Evolutionary conservation across 1,284 basidiomycete species (phyloP), one percentile per base, ranked within the genome.

Genomic region (Naganishia liquefaciens): DNA sequence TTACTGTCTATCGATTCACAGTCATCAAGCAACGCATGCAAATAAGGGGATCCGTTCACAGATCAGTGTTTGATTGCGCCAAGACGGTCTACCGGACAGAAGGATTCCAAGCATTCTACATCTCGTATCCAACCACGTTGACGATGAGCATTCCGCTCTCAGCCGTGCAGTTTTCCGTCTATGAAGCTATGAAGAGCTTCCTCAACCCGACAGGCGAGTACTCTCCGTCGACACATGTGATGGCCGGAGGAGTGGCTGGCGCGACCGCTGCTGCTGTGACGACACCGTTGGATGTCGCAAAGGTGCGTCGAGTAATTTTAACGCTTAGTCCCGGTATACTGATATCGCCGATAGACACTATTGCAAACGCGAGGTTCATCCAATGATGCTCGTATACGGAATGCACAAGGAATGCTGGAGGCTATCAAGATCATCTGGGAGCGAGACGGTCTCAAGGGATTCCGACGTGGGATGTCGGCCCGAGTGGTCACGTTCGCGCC

Each of bases 1-100:
- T 43, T 62, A 54, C 33, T 19, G 23, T 10, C 17, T 28, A 21
- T n/a, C 19, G 27, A 25, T 60, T 53, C 52, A 62, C 76, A 95
- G 95, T 99, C 70, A 92, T 99, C 82, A 99, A 99, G 81, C 95
- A 99, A 82, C 87, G 95, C 60, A 98, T 99, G 96, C 95, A 99
- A 80, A 84, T 99, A 65, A 91, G 93, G 79, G 86, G 90, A 75
- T 98, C 94, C 11, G 83, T 88, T 73, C 92, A 93, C 80, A 88
- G 88, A 63, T 91, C 89, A 46, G 90, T 96, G 43, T 75, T 87
- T 70, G 85, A 85, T 28, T 94, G 93, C 73, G 91, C 94, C 64
- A 67, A 70, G 66, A 87, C 87, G 17, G 88, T 99, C 54, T 93
- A 93, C 81, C 84, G 81, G 62, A 86, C 80, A 61, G 96, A 99